Evolutionary conservation across 352 stramenopile genomes (phyloP).

Genomic region (Phytophthora nicotianae): DNA sequence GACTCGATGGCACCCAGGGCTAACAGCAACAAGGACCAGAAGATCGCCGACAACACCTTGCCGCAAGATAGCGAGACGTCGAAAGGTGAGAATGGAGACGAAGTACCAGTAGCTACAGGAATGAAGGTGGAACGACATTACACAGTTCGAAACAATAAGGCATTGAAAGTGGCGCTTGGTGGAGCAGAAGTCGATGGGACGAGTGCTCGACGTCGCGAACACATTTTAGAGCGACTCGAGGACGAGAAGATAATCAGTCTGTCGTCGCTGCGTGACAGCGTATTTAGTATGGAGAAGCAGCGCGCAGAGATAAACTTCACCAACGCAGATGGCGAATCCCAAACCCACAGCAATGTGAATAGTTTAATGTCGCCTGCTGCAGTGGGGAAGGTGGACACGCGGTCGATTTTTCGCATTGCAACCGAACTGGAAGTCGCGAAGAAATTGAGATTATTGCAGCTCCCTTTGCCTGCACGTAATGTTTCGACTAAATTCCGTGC

Average conservation of each 20-base stretch:
- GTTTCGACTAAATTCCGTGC: slow-evolving; percentile 83
- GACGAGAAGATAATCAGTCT: slow-evolving; percentile 82
- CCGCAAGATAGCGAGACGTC: slow-evolving; percentile 7
- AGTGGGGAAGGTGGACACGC: slow-evolving; percentile 71
- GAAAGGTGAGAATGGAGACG: slow-evolving; percentile 12
- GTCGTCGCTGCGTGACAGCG: slow-evolving; percentile 74
- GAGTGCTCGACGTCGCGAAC: slow-evolving; percentile 54
- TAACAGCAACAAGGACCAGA: slow-evolving; percentile 11
- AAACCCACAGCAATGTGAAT: slow-evolving; percentile 15
- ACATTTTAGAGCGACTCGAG: slow-evolving; percentile 65
- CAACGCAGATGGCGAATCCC: slow-evolving; percentile 14
- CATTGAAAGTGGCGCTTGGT: slow-evolving; percentile 65
- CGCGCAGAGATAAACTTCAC: slow-evolving; percentile 24
- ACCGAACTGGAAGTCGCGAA: slow-evolving; percentile 62
- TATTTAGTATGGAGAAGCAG: slow-evolving; percentile 73
- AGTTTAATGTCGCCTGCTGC: slow-evolving; percentile 21
- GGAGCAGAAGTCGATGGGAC: slow-evolving; percentile 65
- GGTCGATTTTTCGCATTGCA: slow-evolving; percentile 74
- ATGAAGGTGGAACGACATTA: slow-evolving; percentile 33
- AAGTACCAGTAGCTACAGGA: slow-evolving; percentile 1
- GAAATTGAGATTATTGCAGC: slow-evolving; percentile 57
- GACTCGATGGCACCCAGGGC: slow-evolving; percentile 31
- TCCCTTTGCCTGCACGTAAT: slow-evolving; percentile 72
- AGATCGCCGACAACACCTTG: slow-evolving; percentile 3
- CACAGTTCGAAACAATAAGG: slow-evolving; percentile 55